Conservation (phyloP, 2,329 filamentous ascomycete genomes). For the Aureobasidium pullulans region DNA sequence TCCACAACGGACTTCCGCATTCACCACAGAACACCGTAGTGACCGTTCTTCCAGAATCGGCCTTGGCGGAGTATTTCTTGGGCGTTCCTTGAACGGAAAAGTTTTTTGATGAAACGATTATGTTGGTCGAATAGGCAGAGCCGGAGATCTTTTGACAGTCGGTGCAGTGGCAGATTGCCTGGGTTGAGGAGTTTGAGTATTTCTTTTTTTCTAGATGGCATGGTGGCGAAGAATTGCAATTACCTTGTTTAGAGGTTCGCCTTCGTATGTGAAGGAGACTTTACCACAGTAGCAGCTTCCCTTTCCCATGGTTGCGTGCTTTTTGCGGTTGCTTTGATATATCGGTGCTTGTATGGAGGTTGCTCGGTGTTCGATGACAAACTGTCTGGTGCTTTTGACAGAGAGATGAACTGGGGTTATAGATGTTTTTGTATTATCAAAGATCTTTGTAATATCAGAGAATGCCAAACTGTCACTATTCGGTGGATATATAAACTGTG, state of each 20-base stretch:
- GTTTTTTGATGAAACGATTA: not conserved
- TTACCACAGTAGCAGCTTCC: not conserved
- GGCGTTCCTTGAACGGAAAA: not conserved
- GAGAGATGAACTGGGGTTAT: too few species aligned
- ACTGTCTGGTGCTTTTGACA: too few species aligned
- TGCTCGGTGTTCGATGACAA: too few species aligned
- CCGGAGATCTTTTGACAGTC: not conserved
- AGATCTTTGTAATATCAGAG: too few species aligned
- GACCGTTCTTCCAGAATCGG: not conserved
- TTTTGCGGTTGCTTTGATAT: not conserved
- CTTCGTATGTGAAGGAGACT: not conserved
- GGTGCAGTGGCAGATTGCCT: slow-evolving; percentile 2
- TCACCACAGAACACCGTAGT: not conserved
- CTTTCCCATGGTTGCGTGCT: not conserved
- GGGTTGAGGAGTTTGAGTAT: not conserved
- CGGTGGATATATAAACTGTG: too few species aligned
- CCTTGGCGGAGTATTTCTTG: not conserved
- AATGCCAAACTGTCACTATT: too few species aligned
- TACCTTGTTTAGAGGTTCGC: not conserved
- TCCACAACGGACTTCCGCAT: not conserved
- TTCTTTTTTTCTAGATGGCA: not conserved
- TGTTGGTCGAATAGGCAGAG: not conserved
- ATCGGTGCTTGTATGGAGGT: too few species aligned
- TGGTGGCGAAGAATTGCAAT: not conserved
- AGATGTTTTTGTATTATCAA: too few species aligned